Evolutionary conservation across 306 rosid species (phyloP), one percentile per base, ranked within the genome.

Genomic region (Ochetophila trinervis): DNA sequence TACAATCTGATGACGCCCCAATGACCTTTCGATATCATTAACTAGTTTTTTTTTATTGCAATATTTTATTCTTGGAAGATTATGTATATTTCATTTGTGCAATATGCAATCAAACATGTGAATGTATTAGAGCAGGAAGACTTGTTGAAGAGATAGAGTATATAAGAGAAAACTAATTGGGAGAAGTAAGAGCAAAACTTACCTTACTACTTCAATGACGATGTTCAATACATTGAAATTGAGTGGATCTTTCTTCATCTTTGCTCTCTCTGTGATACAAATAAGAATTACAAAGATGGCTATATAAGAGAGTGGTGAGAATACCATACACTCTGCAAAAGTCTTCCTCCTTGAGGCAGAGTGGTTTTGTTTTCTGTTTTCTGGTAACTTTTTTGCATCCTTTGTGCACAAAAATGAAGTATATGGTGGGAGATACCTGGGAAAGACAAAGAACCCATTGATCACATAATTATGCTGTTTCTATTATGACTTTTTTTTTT

Each of bases 371-470:
- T 53, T 71, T 72, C 34, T 51, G 15, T 37, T 36, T 37, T 11
- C 66, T 64, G 54, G 51, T 5, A 19, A 68, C 20, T 56, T 67
- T 0, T 54, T n/a, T n/a, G n/a, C 22, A 20, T 49, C 66, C 14
- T 40, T 75, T 13, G 60, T 3, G 0, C 88, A 85, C 34, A 76
- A 35, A 69, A 70, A 78, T 3, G 79, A 74, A 0, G 88, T 87
- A 58, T 86, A 71, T 32, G 89, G 86, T 45, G 88, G 92, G 8
- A 91, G 85, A 65, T 91, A 85, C 95, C 95, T 87, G 60, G 0
- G 35, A 27, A 58, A 16, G 9, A 4, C 1, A n/a, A 45, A 45
- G 2, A 6, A 45, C 12, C 50, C 3, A 2, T 12, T 45, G 16
- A 45, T 9, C 12, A 45, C 12, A 9, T 9, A 45, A 9, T 45